Conservation (phyloP, 2,329 filamentous ascomycete species). For the Colletotrichum graminicola region DNA sequence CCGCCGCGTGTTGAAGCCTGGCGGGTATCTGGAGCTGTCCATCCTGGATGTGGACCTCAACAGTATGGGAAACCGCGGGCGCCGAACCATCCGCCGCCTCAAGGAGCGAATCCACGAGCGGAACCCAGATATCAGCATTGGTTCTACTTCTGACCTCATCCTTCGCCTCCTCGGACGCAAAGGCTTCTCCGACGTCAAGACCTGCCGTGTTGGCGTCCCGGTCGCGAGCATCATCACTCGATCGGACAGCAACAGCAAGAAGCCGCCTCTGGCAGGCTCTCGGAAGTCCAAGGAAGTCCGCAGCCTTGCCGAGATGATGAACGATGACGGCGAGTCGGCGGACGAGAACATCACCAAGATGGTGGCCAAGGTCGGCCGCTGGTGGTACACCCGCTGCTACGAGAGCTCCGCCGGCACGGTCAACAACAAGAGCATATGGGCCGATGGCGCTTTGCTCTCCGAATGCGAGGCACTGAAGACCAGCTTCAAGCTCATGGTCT, state of each 20-base stretch:
- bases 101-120: conserved; percentile 77
- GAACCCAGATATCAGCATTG: conserved; percentile 71
- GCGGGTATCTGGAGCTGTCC: conserved; percentile 82
- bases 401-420: conserved; percentile 72
- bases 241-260: conserved; percentile 43
- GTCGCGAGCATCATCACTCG: conserved; percentile 67
- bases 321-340: conserved; percentile 74
- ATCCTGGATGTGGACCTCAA: conserved; percentile 84
- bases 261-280: conserved; percentile 21
- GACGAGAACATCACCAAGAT: conserved; percentile 93
- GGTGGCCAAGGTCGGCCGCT: conserved; percentile 90
- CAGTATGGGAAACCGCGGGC: conserved; percentile 81
- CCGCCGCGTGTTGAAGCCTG: conserved; percentile 81
- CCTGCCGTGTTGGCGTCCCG: conserved; percentile 82
- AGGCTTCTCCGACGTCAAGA: conserved; percentile 79
- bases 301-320: conserved; percentile 78
- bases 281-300: conserved; percentile 59
- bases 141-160: conserved; percentile 70
- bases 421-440: conserved; percentile 77
- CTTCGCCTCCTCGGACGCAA: conserved; percentile 75
- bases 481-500: conserved; percentile 90
- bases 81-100: conserved; percentile 75
- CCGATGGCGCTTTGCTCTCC: conserved; percentile 77
- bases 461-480: conserved; percentile 91
- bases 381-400: conserved; percentile 97